These are phyloP conservation scores for Kuraishia capsulata DNA, from an alignment of 805 yeast species.

Conservation along the genomic window DNA sequence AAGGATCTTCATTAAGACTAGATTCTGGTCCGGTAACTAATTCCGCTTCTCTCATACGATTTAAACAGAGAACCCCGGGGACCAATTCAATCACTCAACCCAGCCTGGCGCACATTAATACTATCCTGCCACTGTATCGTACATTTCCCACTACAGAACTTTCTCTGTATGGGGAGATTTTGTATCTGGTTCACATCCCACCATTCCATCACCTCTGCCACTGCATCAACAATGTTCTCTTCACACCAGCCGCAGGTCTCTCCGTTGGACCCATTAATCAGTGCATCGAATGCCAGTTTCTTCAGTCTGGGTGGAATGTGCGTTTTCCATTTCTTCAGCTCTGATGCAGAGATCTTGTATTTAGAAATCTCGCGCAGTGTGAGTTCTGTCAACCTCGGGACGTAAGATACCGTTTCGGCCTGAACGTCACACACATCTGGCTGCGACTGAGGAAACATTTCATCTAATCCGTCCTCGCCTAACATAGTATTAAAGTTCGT, in stretches of 20 bases:
- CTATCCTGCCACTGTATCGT: slow-evolving; percentile 20
- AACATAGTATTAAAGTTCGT: slow-evolving; percentile 15
- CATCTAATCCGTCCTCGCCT: slow-evolving; percentile 7
- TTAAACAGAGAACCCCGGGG: too few relatives aligned
- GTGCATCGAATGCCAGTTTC: slow-evolving; percentile 36
- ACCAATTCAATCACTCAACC: too few relatives aligned
- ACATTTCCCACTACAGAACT: slow-evolving; percentile 49
- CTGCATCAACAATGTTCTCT: slow-evolving; percentile 39
- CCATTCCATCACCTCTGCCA: slow-evolving; percentile 56
- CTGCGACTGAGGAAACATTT: slow-evolving; percentile 12
- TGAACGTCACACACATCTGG: too few relatives aligned
- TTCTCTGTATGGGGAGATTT: slow-evolving; percentile 41
- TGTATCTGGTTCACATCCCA: slow-evolving; percentile 50
- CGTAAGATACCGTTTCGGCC: slow-evolving; percentile 13
- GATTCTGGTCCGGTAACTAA: too few relatives aligned
- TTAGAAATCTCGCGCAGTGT: slow-evolving; percentile 38
- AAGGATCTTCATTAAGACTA: too few relatives aligned
- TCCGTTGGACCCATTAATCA: slow-evolving; percentile 40
- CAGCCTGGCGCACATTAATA: too few relatives aligned
- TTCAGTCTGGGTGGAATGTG: slow-evolving; percentile 37
- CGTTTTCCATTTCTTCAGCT: slow-evolving; percentile 44
- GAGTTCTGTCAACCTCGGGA: slow-evolving; percentile 38
- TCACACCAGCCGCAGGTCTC: slow-evolving; percentile 48
- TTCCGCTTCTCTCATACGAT: too few relatives aligned
- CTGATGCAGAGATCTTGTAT: slow-evolving; percentile 46